Evolutionary conservation across 73 alveolate genomes (phyloP), one percentile per base, ranked within the genome.

Genomic region (Breviolum minutum): DNA sequence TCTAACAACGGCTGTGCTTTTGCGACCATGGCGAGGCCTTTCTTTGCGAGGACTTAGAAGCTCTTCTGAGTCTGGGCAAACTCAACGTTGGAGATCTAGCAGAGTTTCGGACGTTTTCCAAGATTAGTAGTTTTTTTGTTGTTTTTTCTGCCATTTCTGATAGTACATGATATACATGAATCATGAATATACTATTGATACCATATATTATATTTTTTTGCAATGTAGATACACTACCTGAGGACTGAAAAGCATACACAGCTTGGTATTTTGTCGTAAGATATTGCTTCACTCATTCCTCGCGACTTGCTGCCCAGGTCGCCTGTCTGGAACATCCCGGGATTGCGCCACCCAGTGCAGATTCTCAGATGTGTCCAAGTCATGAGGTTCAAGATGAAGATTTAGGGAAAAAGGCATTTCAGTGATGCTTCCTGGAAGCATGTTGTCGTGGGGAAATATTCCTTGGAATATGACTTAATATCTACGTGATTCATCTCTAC

Each of bases 261-360:
- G 74, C 77, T 68, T 68, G 77, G 77, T 22, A 17, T 68, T 1
- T 68, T 1, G 17, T 2, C n/a, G 2, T 68, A 22, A 6, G n/a
- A 22, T 68, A 22, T 14, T 68, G 17, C 77, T 68, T 68, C 24
- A 17, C 77, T 68, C 77, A 66, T 13, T 11, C 86, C 19, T 9
- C 22, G 63, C 63, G 32, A 7, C 0, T 1, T 22, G 24, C 24
- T 8, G 74, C 91, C 26, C 64, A 82, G 91, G 91, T 24, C 91
- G 91, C 6, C 24, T 82, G 63, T 82, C 91, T 60, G 91, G 69
- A 20, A 82, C 64, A 7, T 60, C 91, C 24, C 54, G 74, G 2
- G 91, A 82, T 74, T 82, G 91, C 26, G 91, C 91, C 91, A 82
- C n/a, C 19, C 64, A 82, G 91, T 68, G 77, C n/a, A 22, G 77